These are phyloP conservation scores for Steccherinum ochraceum DNA, from an alignment of 768 basidiomycete genomes.

Conservation along the genomic window DNA sequence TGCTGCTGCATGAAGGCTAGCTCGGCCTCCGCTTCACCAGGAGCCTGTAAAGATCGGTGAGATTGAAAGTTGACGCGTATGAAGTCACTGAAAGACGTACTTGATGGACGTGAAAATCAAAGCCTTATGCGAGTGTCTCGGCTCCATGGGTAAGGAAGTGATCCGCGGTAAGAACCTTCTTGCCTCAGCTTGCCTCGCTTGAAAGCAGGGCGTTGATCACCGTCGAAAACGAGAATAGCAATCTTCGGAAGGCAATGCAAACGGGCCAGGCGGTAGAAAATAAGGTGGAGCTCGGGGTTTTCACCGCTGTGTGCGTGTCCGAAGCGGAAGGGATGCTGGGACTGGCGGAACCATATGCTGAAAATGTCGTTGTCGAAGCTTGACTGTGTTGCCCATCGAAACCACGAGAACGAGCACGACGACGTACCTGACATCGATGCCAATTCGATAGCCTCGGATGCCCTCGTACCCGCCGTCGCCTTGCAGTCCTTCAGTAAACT, in stretches of 20 bases:
- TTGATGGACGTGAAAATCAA: slow-evolving; percentile 32
- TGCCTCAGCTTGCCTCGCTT: slow-evolving; percentile 36
- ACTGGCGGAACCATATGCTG: neutral
- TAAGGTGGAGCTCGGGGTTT: slow-evolving; percentile 36
- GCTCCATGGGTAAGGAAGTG: slow-evolving; percentile 18
- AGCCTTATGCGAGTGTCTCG: slow-evolving; percentile 28
- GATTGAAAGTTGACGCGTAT: neutral
- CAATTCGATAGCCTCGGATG: neutral
- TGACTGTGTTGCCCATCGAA: neutral
- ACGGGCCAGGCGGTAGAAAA: slow-evolving; percentile 37
- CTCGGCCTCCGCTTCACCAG: slow-evolving; percentile 41
- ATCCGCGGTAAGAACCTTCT: slow-evolving; percentile 21
- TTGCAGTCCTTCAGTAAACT: too few species aligned
- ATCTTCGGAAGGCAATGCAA: slow-evolving; percentile 18
- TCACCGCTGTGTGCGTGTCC: slow-evolving; percentile 23
- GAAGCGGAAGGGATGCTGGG: neutral
- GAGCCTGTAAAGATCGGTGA: slow-evolving; percentile 24
- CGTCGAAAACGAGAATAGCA: slow-evolving; percentile 42
- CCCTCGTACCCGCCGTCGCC: too few species aligned
- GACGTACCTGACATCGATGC: neutral
- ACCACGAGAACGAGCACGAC: neutral
- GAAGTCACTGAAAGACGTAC: slow-evolving; percentile 8
- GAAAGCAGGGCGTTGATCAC: slow-evolving; percentile 31
- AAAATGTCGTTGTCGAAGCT: too few species aligned
- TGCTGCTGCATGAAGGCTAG: slow-evolving; percentile 30